These are phyloP conservation scores for Emericellopsis terricola DNA, from an alignment of 495 filamentous ascomycete genomes.

Conservation along the genomic window DNA sequence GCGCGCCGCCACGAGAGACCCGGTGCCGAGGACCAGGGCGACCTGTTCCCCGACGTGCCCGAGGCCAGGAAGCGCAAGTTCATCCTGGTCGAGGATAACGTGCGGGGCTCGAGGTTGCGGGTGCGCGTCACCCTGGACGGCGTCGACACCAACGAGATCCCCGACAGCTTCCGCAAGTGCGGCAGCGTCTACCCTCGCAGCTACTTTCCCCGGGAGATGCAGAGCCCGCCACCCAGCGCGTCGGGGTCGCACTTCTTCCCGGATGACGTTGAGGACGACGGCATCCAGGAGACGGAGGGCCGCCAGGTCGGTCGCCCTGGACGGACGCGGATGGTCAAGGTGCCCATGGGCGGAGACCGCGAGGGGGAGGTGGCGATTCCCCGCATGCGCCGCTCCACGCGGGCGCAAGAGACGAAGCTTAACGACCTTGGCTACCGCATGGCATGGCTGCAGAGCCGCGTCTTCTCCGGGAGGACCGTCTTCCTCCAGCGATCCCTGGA, in stretches of 20 bases:
- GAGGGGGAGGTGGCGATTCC: slow-evolving; percentile 59
- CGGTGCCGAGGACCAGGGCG: slow-evolving; percentile 31
- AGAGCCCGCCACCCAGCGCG: slow-evolving; percentile 48
- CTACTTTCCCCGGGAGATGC: slow-evolving; percentile 79
- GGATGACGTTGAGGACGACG: slow-evolving; percentile 39
- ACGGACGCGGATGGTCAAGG: slow-evolving; percentile 22
- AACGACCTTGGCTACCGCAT: slow-evolving; percentile 92
- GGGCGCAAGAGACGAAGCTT: slow-evolving; percentile 62
- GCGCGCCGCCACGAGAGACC: slow-evolving; percentile 7
- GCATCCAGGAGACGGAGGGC: slow-evolving; percentile 34
- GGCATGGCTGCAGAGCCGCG: slow-evolving; percentile 83
- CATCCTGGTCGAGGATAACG: slow-evolving; percentile 80
- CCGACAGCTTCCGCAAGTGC: slow-evolving; percentile 75
- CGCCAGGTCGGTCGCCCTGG: slow-evolving; percentile 11
- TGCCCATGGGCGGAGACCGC: slow-evolving; percentile 47
- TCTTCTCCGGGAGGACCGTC: slow-evolving; percentile 65
- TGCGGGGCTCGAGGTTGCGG: slow-evolving; percentile 57
- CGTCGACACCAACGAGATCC: slow-evolving; percentile 83
- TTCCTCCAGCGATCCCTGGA: slow-evolving; percentile 91
- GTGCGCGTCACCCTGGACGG: slow-evolving; percentile 77
- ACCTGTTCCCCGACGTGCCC: slow-evolving; percentile 71
- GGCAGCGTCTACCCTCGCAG: slow-evolving; percentile 82
- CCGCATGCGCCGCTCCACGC: slow-evolving; percentile 41
- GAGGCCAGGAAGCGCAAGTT: slow-evolving; percentile 86
- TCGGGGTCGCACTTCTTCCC: slow-evolving; percentile 49